Evolutionary conservation across 306 rosid genomes (phyloP).

Genomic region (Castanea sativa): DNA sequence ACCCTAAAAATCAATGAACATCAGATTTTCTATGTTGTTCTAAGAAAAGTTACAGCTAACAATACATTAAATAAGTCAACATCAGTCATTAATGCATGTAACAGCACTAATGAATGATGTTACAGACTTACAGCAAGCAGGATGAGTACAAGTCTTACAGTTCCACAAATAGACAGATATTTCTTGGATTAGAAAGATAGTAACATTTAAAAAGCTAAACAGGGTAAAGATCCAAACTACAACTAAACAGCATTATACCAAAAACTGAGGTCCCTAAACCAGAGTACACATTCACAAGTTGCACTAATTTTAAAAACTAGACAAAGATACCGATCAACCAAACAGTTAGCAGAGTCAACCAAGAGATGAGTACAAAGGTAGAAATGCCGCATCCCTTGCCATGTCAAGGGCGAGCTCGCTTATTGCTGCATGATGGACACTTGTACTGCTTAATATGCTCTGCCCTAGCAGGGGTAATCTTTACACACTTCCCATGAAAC

Average conservation of each 20-base stretch:
- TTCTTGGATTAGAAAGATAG: not conserved
- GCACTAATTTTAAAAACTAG: conserved; percentile 23
- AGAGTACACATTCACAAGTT: conserved; percentile 38
- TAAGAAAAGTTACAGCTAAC: too few species aligned
- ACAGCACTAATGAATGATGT: not conserved
- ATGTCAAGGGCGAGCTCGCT: conserved; percentile 68
- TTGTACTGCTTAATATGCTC: conserved; percentile 93
- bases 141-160: not conserved
- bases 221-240: conserved; percentile 4
- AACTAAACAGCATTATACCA: not conserved
- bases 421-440: conserved; percentile 95
- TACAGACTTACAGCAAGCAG: not conserved
- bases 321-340: conserved; percentile 19
- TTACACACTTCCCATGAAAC: conserved; percentile 96
- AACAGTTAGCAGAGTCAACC: conserved; percentile 29
- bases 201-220: not conserved
- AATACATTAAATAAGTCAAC: not conserved
- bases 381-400: not conserved
- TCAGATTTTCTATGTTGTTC: too few species aligned
- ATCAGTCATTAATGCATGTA: not conserved
- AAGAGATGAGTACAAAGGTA: conserved; percentile 13
- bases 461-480: conserved; percentile 90
- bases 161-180: not conserved
- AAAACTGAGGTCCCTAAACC: conserved; percentile 30
- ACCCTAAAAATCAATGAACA: too few species aligned